phyloP scores from a whole-genome alignment of 2,329 filamentous ascomycete species.

The Metarhizium anisopliae region DNA sequence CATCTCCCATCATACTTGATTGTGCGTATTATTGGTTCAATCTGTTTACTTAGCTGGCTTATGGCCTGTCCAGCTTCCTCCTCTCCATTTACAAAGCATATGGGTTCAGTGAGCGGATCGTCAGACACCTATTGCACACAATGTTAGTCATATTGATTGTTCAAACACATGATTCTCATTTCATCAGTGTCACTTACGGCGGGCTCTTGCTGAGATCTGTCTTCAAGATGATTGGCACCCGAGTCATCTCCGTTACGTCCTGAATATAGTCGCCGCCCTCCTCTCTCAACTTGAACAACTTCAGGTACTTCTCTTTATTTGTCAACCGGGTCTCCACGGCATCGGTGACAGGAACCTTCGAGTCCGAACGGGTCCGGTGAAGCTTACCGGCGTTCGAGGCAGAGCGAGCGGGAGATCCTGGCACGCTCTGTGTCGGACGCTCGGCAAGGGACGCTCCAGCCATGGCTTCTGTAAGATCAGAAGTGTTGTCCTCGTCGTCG shows the following conservation, averaged over 20 bases:
- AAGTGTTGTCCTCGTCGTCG: conserved; percentile 80
- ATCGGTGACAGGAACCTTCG: conserved; percentile 72
- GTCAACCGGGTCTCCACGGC: conserved; percentile 70
- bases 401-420: conserved; percentile 77
- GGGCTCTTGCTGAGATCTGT: conserved; percentile 98
- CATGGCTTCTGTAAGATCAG: conserved; percentile 83
- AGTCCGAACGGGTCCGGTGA: conserved; percentile 86
- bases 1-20: neutral
- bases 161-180: neutral
- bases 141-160: neutral
- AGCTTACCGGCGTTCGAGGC: conserved; percentile 58
- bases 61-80: neutral
- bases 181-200: conserved; percentile 64
- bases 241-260: conserved; percentile 95
- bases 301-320: conserved; percentile 95
- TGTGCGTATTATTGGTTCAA: conserved; percentile 1
- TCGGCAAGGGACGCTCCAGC: conserved; percentile 84
- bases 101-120: conserved; percentile 75
- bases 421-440: conserved; percentile 89
- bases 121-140: conserved; percentile 53
- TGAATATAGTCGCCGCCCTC: conserved; percentile 95
- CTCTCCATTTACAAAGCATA: conserved; percentile 48
- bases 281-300: conserved; percentile 80
- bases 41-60: conserved; percentile 1
- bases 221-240: conserved; percentile 96